These are phyloP conservation scores for Speleostelium caveatum DNA, from an alignment of 78 protist genomes.

Conservation along the genomic window DNA sequence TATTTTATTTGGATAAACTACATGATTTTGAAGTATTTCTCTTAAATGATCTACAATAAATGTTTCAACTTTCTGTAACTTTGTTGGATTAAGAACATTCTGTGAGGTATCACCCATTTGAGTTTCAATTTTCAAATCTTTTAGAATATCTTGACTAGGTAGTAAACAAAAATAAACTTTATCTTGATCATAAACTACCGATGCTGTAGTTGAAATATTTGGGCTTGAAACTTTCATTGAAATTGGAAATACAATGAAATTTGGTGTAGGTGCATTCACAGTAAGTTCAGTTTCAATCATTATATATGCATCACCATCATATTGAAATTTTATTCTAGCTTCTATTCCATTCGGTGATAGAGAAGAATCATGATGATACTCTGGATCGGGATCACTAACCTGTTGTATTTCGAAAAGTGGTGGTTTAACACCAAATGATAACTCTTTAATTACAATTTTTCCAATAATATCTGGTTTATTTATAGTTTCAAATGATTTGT, in stretches of 20 bases:
- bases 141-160: constrained; percentile 22
- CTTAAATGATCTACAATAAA: constrained; percentile 38
- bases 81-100: constrained; percentile 43
- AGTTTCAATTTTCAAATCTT: constrained; percentile 64
- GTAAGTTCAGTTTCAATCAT: constrained; percentile 33
- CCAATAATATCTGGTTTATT: constrained; percentile 61
- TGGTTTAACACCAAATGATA: constrained; percentile 59
- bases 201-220: constrained; percentile 44
- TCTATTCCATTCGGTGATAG: constrained; percentile 42
- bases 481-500: constrained; percentile 6
- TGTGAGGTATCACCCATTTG: constrained; percentile 60
- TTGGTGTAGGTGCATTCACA: constrained; percentile 68
- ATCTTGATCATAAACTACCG: constrained; percentile 68
- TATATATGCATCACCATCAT: constrained; percentile 69
- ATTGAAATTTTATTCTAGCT: constrained; percentile 38
- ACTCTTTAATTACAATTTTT: constrained; percentile 18
- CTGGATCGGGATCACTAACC: constrained; percentile 60
- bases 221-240: constrained; percentile 60
- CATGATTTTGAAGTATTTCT: constrained; percentile 6
- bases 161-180: constrained; percentile 75
- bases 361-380: too few species aligned
- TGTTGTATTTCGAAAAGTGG: constrained; percentile 41
- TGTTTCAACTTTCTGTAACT: constrained; percentile 40
- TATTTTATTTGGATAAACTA: constrained; percentile 62
- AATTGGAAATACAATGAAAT: constrained; percentile 55